A percentile compares a stretch with the other conserved stretches of the same genome.
Conservation (phyloP, 2,329 filamentous ascomycete species). For the Neofusicoccum ribis region DNA sequence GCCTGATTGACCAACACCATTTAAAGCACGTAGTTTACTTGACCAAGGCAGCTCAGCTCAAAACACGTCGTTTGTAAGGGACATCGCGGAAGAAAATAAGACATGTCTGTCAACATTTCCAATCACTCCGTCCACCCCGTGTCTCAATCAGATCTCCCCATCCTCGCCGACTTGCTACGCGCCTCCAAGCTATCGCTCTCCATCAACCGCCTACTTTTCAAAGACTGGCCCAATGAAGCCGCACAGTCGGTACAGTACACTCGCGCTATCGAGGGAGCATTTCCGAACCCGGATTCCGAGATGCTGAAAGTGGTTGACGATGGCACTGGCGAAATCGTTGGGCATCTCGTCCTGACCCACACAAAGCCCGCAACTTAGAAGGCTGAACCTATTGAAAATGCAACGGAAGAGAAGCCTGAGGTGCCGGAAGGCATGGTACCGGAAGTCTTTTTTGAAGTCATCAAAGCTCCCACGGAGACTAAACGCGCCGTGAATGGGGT, state of each 20-base stretch:
- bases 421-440: not conserved
- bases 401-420: not conserved
- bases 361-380: not conserved
- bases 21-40: no score
- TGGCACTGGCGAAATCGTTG: not conserved
- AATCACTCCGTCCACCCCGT: conserved; percentile 11
- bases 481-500: not conserved
- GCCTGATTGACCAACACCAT: no score
- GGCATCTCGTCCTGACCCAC: not conserved
- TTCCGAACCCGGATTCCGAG: not conserved
- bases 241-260: conserved; percentile 14
- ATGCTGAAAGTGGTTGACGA: not conserved
- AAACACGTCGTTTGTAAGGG: no score
- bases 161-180: not conserved
- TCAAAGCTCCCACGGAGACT: not conserved
- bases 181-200: conserved; percentile 18
- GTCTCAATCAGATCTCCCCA: conserved; percentile 5
- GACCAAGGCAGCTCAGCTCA: no score
- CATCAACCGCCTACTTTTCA: conserved; percentile 21
- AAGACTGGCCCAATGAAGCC: conserved; percentile 19
- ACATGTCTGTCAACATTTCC: not conserved
- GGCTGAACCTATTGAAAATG: no score
- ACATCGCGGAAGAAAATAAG: no score
- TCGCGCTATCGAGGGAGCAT: not conserved
- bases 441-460: not conserved